Base-by-base conservation (phyloP, 2,329 filamentous ascomycete species). In the Aspergillus alliaceus region DNA sequence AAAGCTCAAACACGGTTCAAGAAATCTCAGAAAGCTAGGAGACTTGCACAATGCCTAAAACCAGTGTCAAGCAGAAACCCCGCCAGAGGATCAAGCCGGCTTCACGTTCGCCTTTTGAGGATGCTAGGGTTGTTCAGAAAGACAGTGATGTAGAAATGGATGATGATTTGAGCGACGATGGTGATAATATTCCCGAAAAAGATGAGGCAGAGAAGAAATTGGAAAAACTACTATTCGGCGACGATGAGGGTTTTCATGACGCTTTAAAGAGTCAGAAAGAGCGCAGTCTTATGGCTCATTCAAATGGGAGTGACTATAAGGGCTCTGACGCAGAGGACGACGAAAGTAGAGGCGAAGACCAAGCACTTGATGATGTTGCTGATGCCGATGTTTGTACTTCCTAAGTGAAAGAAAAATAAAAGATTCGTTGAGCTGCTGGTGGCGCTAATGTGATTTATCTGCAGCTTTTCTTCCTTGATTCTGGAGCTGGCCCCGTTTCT, bases 171-270 rank as follows among this genome's bases (percentile, higher is more conserved):
- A 66, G 59, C 35, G 60, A 57, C 3, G 64, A 65, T 18, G 67
- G 68, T 20, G 54, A 59, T 15, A 62, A 70, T 3, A 64, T 73
- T 12, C 68, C 79, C 54, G 87, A 90, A 51, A 95, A 93, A 71
- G 91, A 96, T 71, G 87, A 86, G 14, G 87, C 90, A 52, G 93
- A 97, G 73, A 86, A 89, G 69, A 91, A 93, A 71, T 85, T 97
- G 29, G 93, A 97, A 78, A 86, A 87, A 63, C 79, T 97, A 60
- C 90, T 99, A 3, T 90, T 99, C 60, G 95, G 95, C 54, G 90
- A 96, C 75, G 86, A 88, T 47, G 84, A 85, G n/a, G 90, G 88
- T 32, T 98, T 98, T 73, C 84, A 87, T 57, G 82, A 88, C 56
- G 88, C 88, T 40, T 78, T 98, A 51, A 89, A 89, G 77, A 68